Evolutionary conservation across 106 monocot genomes (phyloP), one percentile per base, ranked within the genome.

Genomic region (Cymbidium sinense): DNA sequence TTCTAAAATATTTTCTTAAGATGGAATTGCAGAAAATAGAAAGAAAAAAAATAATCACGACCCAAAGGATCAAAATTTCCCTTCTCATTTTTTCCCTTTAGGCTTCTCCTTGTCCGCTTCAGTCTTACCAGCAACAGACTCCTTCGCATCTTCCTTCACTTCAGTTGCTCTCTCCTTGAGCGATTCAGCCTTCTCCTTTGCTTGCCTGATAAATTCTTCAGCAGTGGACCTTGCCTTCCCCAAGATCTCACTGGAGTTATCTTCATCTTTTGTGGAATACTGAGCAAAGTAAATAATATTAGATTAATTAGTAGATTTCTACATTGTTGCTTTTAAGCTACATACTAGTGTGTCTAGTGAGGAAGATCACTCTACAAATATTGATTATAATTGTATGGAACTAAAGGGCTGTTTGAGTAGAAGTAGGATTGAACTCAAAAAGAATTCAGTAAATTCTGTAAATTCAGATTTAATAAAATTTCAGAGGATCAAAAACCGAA

Each of bases 191-290:
- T 80, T 85, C 78, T 85, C 83, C 74, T 85, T 80, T n/a, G 88
- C 88, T 43, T 78, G 83, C 85, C 80, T 64, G 18, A 70, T 3
- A 75, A 88, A 88, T 50, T 88, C 85, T 25, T 88, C 85, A 0
- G 85, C 88, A 3, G 85, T 85, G 5, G 88, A 85, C 50, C 75
- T 74, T 29, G 88, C 88, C 83, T 85, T 88, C 58, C 77, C 77
- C 7, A 47, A 67, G 5, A 84, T 69, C 33, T 70, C 84, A 2
- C 50, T 15, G 21, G 74, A 62, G 7, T 39, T 27, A 21, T 51
- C 64, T 5, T 82, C 72, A 34, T 64, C 36, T 71, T 64, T 62
- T 20, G 78, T 75, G 1, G 64, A 83, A 43, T 74, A 82, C 85
- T 88, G 77, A 15, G 15, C 0, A 47, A 2, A 47, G 13, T 47